Base-by-base conservation (phyloP, 1,284 basidiomycete species). In the Ustilago hordei region DNA sequence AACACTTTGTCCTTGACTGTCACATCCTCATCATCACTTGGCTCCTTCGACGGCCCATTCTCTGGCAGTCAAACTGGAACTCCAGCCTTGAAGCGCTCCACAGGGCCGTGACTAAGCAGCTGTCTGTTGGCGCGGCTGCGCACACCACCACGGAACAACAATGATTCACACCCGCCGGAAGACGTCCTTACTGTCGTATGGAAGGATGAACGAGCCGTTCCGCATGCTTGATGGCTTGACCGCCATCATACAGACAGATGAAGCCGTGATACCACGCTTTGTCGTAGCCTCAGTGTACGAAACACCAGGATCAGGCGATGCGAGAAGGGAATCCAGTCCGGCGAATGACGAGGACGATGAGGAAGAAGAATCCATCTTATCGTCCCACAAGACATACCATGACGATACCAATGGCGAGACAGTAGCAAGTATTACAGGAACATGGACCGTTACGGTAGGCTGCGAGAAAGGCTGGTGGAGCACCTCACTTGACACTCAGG, bases 391-490 rank as follows among this genome's bases (percentile, higher is more conserved):
- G 19, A 60, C 47, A 53, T 7, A 56, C 19, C 2, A 38, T 23
- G 35, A 36, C 12, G 17, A 38, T 12, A 19, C 38, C 53, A 60
- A 19, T 11, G 38, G 23, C 35, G 58, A 28, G n/a, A 19, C 19
- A 45, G 23, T n/a, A 34, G 58, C 35, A 11, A 35, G 28, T 3
- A 3, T 53, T 4, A 32, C 36, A n/a, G 58, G 58, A 4, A 31
- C 15, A 53, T 63, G 61, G 61, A 63, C 54, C 15, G 52, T 71
- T 4, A 50, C 61, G 0, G 36, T 75, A 11, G 73, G 73, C 5
- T 54, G 60, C 45, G 38, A 57, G 4, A 19, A 45, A n/a, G 64
- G 45, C 1, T 75, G 72, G 72, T 75, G 72, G 72, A 48, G 64
- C 32, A 17, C 19, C 32, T 45, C 15, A 1, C 2, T 74, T 3